Evolutionary conservation across 2,329 filamentous ascomycete genomes (phyloP).

Genomic region (Sarocladium strictum): DNA sequence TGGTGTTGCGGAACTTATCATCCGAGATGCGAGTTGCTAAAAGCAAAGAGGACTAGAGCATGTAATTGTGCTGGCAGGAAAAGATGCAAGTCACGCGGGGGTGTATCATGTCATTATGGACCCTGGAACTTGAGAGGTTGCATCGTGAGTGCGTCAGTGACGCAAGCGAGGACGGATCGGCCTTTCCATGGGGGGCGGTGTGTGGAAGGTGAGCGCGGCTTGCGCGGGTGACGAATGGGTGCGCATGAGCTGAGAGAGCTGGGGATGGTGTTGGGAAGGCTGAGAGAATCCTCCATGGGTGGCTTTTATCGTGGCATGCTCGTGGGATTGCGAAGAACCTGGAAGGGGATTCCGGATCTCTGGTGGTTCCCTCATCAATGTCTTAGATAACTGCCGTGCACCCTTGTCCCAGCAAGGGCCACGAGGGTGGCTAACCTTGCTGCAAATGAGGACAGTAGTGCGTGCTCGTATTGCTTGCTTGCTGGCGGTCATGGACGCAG

Average conservation of each 20-base stretch:
- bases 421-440: too few species aligned
- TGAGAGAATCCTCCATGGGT: neutral
- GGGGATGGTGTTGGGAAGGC: neutral
- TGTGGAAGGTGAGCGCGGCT: neutral
- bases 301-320: too few species aligned
- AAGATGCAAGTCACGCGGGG: neutral
- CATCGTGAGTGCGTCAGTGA: neutral
- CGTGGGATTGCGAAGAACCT: too few species aligned
- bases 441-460: neutral
- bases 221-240: neutral
- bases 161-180: neutral
- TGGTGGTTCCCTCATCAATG: too few species aligned
- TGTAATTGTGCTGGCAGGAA: neutral
- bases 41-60: neutral
- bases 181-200: neutral
- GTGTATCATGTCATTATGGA: neutral
- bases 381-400: too few species aligned
- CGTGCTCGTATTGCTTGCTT: neutral
- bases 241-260: neutral
- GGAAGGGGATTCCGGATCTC: too few species aligned
- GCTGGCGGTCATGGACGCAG: too few species aligned
- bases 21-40: neutral
- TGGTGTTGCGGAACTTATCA: neutral
- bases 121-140: neutral
- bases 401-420: too few species aligned